Percentiles rank a stretch among this genome's conserved stretches.
These are phyloP conservation scores for Waltergamsia citrina DNA, from an alignment of 2,329 filamentous ascomycete genomes.

Conservation along the genomic window DNA sequence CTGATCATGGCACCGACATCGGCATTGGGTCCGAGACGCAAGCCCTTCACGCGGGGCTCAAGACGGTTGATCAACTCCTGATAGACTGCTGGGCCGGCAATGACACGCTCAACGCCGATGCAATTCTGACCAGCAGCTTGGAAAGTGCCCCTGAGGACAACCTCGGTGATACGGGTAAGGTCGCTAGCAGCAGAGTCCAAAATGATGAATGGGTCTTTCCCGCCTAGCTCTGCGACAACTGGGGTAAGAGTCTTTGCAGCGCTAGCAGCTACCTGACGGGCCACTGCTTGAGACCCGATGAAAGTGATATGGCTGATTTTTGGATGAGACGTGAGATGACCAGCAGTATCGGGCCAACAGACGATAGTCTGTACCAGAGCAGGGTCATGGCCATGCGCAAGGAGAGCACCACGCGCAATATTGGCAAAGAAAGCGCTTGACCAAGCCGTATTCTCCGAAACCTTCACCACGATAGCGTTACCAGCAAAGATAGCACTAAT, in stretches of 20 bases:
- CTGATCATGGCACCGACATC: conserved; percentile 93
- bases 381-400: conserved; percentile 73
- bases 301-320: conserved; percentile 80
- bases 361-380: conserved; percentile 75
- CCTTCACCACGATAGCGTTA: conserved; percentile 88
- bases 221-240: conserved; percentile 83
- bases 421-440: conserved; percentile 72
- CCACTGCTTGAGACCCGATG: conserved; percentile 82
- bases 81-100: conserved; percentile 72
- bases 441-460: conserved; percentile 94
- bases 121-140: conserved; percentile 96
- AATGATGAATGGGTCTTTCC: conserved; percentile 87
- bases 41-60: conserved; percentile 59
- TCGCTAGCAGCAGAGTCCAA: conserved; percentile 65
- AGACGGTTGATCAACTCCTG: conserved; percentile 61
- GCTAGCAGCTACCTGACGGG: conserved; percentile 77
- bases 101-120: conserved; percentile 90
- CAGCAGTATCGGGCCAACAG: conserved; percentile 80
- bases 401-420: conserved; percentile 70
- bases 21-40: conserved; percentile 67
- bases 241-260: conserved; percentile 83
- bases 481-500: conserved; percentile 87
- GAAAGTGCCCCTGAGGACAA: conserved; percentile 86
- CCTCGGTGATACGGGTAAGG: conserved; percentile 65
- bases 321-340: conserved; percentile 75